Conservation (phyloP, 179 eudicot genomes). For the Camellia oleifera region DNA sequence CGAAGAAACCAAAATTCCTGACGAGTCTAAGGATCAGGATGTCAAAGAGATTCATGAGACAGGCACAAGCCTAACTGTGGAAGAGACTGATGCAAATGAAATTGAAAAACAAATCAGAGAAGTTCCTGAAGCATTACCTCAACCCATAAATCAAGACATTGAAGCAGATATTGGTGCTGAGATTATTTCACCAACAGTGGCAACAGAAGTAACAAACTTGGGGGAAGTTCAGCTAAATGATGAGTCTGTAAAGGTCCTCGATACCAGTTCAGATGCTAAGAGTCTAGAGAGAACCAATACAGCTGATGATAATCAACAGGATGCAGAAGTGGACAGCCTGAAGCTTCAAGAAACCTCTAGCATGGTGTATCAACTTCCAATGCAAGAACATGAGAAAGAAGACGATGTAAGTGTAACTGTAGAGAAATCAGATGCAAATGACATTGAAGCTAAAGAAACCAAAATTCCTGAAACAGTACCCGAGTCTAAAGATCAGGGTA, state of each 20-base stretch:
- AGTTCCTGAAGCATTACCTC: slow-evolving; percentile 1
- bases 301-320: background rate
- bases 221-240: slow-evolving; percentile 11
- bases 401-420: background rate
- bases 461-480: background rate
- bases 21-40: background rate
- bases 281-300: background rate
- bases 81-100: background rate
- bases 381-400: slow-evolving; percentile 11
- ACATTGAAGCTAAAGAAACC: slow-evolving; percentile 6
- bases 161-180: background rate
- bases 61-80: background rate
- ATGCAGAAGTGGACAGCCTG: slow-evolving; percentile 4
- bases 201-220: slow-evolving; percentile 7
- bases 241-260: background rate
- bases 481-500: background rate
- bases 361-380: background rate
- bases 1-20: slow-evolving; percentile 7
- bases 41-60: slow-evolving; percentile 6
- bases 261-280: background rate
- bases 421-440: background rate
- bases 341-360: slow-evolving; percentile 10
- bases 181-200: slow-evolving; percentile 9
- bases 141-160: background rate
- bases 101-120: background rate